phyloP scores from a whole-genome alignment of 139 green algal genomes.

The Closterium sp. region DNA sequence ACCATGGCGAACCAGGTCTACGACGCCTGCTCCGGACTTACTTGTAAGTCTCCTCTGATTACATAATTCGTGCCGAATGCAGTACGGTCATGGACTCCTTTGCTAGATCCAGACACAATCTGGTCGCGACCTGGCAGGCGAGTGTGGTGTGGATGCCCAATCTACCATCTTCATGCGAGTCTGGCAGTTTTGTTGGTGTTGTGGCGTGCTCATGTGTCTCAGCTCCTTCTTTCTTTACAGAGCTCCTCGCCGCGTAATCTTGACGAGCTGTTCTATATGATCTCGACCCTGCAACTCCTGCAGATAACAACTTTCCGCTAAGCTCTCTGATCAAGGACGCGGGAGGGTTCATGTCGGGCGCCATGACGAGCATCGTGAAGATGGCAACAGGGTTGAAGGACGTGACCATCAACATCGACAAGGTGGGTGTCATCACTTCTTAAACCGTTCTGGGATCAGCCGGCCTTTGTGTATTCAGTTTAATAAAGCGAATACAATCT shows the following conservation, averaged over 20 bases:
- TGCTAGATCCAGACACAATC: neutral
- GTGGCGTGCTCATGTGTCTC: too few species aligned
- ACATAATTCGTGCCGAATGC: too few species aligned
- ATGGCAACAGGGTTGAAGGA: neutral
- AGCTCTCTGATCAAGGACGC: neutral
- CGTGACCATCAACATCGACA: neutral
- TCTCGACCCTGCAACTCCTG: neutral
- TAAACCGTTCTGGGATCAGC: too few species aligned
- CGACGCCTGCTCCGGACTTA: neutral
- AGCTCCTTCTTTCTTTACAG: too few species aligned
- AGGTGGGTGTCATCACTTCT: neutral
- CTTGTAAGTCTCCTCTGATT: neutral
- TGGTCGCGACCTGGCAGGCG: neutral
- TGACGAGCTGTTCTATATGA: too few species aligned
- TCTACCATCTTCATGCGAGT: neutral
- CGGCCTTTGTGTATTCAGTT: too few species aligned
- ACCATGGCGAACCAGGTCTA: neutral
- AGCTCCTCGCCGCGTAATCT: too few species aligned
- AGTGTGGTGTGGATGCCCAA: neutral
- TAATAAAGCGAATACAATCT: too few species aligned
- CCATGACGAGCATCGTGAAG: neutral
- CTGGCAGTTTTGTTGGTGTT: neutral
- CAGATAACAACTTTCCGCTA: neutral
- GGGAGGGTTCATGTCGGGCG: neutral
- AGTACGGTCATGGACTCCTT: too few species aligned